Conservation (phyloP, 805 yeast genomes). For the Priceomyces carsonii region DNA sequence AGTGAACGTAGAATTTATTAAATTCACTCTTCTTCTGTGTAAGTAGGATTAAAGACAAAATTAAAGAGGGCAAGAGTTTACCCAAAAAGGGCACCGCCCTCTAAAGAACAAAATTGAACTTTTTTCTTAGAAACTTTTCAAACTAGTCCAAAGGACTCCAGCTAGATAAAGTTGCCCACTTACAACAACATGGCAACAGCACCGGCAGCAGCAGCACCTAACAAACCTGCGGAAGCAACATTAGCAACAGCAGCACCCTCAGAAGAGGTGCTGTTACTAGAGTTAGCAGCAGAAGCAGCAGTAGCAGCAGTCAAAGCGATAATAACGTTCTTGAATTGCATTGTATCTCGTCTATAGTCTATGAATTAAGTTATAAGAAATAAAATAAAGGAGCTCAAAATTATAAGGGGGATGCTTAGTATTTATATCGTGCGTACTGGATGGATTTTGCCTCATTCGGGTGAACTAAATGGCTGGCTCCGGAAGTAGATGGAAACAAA, state of each 20-base stretch:
- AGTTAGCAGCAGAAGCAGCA: constrained; percentile 64
- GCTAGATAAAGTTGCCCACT: constrained; percentile 9
- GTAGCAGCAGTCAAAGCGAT: constrained; percentile 70
- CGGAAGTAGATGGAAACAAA: too few relatives aligned
- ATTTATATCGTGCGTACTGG: constrained; percentile 7
- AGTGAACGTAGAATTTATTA: constrained; percentile 4
- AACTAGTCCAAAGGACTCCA: not conserved
- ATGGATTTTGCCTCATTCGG: constrained; percentile 1
- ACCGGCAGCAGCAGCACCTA: constrained; percentile 85
- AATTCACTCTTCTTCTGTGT: not conserved
- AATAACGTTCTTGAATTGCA: constrained; percentile 74
- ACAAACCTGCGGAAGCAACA: constrained; percentile 58
- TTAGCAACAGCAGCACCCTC: constrained; percentile 48
- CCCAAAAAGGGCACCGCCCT: constrained; percentile 6
- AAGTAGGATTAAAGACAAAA: too few relatives aligned
- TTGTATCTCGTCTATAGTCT: constrained; percentile 27
- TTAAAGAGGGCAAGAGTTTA: constrained; percentile 3
- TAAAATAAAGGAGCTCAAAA: too few relatives aligned
- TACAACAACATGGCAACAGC: constrained; percentile 60
- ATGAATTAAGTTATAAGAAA: too few relatives aligned
- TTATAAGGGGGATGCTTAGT: constrained; percentile 3
- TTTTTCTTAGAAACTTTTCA: not conserved
- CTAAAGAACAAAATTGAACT: not conserved
- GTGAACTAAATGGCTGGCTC: constrained; percentile 5
- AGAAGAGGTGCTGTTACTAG: constrained; percentile 37